Conservation (phyloP, 768 basidiomycete genomes). For the Clathrus columnatus region DNA sequence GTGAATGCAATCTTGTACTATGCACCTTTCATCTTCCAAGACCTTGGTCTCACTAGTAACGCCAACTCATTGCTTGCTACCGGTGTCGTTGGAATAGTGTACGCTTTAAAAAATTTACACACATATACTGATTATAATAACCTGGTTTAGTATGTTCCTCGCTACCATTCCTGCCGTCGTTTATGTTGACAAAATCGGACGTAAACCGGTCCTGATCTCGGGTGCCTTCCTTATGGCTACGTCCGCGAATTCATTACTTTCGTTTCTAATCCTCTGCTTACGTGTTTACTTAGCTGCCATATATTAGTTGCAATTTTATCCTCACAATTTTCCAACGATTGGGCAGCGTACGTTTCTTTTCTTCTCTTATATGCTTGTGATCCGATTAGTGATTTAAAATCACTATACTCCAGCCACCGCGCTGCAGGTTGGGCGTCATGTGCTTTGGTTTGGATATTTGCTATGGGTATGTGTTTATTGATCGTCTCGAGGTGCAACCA, state of each 20-base stretch:
- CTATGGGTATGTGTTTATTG: slow-evolving; percentile 39
- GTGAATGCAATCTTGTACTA: slow-evolving; percentile 54
- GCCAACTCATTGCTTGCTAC: slow-evolving; percentile 49
- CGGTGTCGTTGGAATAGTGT: slow-evolving; percentile 76
- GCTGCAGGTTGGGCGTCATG: slow-evolving; percentile 70
- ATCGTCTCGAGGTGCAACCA: not conserved
- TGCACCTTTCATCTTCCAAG: slow-evolving; percentile 59
- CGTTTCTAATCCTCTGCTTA: slow-evolving; percentile 2
- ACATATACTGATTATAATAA: not conserved
- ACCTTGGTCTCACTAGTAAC: slow-evolving; percentile 53
- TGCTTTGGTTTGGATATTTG: slow-evolving; percentile 64
- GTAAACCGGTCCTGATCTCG: slow-evolving; percentile 65
- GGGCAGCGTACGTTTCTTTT: slow-evolving; percentile 32
- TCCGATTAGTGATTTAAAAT: not conserved
- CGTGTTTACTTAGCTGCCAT: slow-evolving; percentile 43
- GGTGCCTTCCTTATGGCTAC: slow-evolving; percentile 66
- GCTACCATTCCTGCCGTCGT: slow-evolving; percentile 76
- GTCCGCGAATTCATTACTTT: slow-evolving; percentile 27
- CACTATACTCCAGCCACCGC: slow-evolving; percentile 14
- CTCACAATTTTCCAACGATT: slow-evolving; percentile 48
- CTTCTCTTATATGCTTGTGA: not conserved
- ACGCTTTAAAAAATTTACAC: slow-evolving; percentile 20
- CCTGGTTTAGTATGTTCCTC: slow-evolving; percentile 47
- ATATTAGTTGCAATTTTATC: slow-evolving; percentile 61
- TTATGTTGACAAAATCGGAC: slow-evolving; percentile 70